Conservation (phyloP, 1,139 yeast species). For the Pichia sp. region DNA sequence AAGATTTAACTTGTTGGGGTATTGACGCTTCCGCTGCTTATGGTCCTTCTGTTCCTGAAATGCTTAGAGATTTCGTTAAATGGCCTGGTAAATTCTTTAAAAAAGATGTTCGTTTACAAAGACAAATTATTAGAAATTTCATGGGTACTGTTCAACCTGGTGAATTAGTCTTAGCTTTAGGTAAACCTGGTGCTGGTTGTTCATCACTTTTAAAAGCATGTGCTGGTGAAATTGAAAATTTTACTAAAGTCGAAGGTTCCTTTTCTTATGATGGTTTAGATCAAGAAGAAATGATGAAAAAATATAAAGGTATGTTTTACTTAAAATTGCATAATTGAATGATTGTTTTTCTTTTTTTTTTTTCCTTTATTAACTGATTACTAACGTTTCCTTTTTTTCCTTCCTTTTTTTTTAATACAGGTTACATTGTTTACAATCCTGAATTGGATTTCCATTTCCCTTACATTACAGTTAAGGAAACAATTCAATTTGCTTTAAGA, state of each 20-base stretch:
- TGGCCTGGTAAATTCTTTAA: constrained; percentile 5
- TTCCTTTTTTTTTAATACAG: constrained; percentile 16
- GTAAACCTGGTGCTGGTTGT: constrained; percentile 53
- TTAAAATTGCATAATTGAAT: constrained; percentile 50
- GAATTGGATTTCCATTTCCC: constrained; percentile 62
- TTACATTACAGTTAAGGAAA: constrained; percentile 56
- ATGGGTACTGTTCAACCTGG: constrained; percentile 11
- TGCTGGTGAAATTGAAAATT: constrained; percentile 30
- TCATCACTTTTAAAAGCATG: constrained; percentile 38
- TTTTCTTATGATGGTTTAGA: constrained; percentile 46
- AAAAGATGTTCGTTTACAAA: constrained; percentile 8
- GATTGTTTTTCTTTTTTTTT: constrained; percentile 12
- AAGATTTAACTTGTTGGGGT: constrained; percentile 42
- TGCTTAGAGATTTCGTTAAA: neutral
- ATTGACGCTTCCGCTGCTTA: constrained; percentile 39
- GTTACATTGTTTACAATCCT: constrained; percentile 54
- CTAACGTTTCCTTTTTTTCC: constrained; percentile 7
- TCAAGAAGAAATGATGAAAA: constrained; percentile 41
- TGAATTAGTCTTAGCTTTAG: constrained; percentile 42
- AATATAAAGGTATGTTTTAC: constrained; percentile 47
- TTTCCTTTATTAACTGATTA: neutral
- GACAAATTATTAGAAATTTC: constrained; percentile 10
- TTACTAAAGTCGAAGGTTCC: constrained; percentile 23
- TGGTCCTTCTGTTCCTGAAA: constrained; percentile 12
- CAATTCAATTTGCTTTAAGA: constrained; percentile 54